These are phyloP conservation scores for Dryas alaskensis DNA, from an alignment of 306 rosid genomes.

Conservation along the genomic window DNA sequence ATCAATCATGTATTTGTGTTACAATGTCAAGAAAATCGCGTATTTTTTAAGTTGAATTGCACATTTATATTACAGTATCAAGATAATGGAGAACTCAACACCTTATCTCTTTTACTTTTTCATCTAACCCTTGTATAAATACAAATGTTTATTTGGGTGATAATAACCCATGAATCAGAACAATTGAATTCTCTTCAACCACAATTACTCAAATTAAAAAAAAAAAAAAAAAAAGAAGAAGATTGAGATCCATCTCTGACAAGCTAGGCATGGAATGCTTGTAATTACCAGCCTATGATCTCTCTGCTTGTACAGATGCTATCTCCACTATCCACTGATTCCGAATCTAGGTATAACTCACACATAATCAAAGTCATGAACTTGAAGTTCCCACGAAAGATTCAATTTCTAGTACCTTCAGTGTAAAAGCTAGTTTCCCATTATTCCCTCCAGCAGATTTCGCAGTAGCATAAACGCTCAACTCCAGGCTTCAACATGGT, in stretches of 20 bases:
- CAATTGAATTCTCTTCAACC: not conserved
- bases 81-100: no score
- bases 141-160: not conserved
- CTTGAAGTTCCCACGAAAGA: not conserved
- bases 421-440: conserved; percentile 1
- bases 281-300: not conserved
- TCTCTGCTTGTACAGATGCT: not conserved
- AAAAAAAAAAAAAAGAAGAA: no score
- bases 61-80: no score
- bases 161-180: conserved; percentile 5
- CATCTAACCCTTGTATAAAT: not conserved
- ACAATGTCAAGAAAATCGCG: no score
- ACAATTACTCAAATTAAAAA: not conserved
- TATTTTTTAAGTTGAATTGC: no score
- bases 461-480: conserved; percentile 21
- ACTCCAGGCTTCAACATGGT: conserved; percentile 86
- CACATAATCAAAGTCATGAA: not conserved
- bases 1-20: no score
- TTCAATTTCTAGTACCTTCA: not conserved
- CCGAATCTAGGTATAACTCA: not conserved
- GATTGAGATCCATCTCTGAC: not conserved
- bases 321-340: not conserved
- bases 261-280: not conserved
- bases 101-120: not conserved
- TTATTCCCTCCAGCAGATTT: conserved; percentile 21